Conservation (phyloP, 176 grass and related monocot species). For the Zizania latifolia region DNA sequence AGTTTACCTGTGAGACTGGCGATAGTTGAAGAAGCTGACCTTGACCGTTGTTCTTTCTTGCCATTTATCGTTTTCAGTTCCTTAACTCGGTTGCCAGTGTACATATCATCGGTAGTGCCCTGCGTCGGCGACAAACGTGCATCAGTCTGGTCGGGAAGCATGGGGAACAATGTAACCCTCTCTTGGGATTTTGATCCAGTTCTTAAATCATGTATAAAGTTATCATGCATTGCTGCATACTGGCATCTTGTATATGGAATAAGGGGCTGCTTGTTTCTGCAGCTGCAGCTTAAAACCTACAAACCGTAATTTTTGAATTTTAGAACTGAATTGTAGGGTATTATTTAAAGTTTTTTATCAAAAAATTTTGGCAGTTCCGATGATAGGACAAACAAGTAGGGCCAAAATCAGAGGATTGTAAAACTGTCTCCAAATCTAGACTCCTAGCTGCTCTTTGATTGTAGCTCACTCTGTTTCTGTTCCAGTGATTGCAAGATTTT, state of each 20-base stretch:
- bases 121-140: background rate
- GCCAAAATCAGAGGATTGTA: background rate
- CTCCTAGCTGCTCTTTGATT: no score
- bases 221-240: constrained; percentile 7
- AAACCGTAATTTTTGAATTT: no score
- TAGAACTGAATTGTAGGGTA: no score
- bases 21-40: constrained; percentile 19
- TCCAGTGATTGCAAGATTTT: background rate
- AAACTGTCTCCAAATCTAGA: background rate
- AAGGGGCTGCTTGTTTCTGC: no score
- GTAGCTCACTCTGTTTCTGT: no score
- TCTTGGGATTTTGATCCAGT: background rate
- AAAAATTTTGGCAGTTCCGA: no score
- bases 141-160: background rate
- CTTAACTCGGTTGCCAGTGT: constrained; percentile 19
- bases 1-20: background rate
- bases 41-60: background rate
- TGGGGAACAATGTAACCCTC: background rate
- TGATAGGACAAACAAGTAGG: no score
- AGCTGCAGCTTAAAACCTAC: no score
- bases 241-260: background rate
- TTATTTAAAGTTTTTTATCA: no score
- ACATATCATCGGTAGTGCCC: constrained; percentile 3
- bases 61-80: background rate
- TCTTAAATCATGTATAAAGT: constrained; percentile 20